Percentiles rank a stretch among this genome's conserved stretches.
phyloP scores from a whole-genome alignment of 164 flowering plant species.

The Chimonanthus salicifolius region DNA sequence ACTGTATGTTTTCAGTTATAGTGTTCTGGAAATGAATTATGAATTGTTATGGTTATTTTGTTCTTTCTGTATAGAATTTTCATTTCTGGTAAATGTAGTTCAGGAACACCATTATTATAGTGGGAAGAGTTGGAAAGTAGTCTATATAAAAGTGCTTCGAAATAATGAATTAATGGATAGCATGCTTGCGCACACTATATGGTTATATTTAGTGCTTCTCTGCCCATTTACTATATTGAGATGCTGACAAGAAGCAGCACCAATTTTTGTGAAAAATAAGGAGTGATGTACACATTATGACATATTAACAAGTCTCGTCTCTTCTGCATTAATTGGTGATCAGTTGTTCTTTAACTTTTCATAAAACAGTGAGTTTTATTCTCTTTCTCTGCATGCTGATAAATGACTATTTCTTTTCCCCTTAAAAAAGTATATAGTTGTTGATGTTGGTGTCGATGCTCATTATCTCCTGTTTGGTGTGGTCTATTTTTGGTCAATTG shows the following conservation, averaged over 20 bases:
- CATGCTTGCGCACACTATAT: neutral
- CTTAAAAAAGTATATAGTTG: neutral
- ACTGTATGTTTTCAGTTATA: neutral
- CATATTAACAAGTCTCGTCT: neutral
- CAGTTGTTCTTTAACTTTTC: neutral
- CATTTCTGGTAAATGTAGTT: neutral
- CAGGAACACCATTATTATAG: too few relatives aligned
- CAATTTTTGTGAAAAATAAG: neutral
- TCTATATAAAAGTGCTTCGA: neutral
- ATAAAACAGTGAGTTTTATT: too few relatives aligned
- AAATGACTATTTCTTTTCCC: neutral
- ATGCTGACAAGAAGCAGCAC: neutral
- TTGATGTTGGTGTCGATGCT: neutral
- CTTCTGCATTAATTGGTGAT: neutral
- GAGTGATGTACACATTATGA: neutral
- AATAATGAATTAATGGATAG: neutral
- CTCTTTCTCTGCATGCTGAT: neutral
- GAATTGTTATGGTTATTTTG: neutral
- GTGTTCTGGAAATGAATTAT: neutral
- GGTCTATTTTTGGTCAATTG: neutral
- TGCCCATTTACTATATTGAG: neutral
- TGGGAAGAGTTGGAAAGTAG: neutral
- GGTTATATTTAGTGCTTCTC: neutral
- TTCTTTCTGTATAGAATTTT: too few relatives aligned
- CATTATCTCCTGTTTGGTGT: neutral